Percentiles rank a stretch among this genome's conserved stretches.
phyloP scores from a whole-genome alignment of 129 eudicot species.

The Ambrosia artemisiifolia region DNA sequence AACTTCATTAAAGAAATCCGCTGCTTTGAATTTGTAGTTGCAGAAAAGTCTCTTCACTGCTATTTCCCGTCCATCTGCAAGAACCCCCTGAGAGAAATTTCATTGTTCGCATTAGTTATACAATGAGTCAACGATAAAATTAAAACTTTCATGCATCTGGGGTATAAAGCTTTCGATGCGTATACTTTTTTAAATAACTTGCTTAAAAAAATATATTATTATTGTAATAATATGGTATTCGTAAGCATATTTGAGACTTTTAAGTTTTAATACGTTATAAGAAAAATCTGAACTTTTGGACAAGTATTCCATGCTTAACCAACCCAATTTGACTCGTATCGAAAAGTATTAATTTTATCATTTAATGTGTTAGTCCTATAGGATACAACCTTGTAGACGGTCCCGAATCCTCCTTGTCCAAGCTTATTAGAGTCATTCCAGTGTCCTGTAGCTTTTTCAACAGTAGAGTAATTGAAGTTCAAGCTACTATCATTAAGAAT shows the following conservation, averaged over 20 bases:
- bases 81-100: constrained; percentile 49
- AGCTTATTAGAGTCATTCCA: constrained; percentile 69
- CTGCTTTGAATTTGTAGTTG: constrained; percentile 76
- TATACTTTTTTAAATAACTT: background rate
- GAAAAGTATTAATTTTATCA: too few relatives aligned
- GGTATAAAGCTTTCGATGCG: background rate
- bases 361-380: background rate
- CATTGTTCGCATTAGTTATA: background rate
- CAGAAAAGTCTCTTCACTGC: constrained; percentile 89
- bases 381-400: constrained; percentile 58
- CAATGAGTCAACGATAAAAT: background rate
- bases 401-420: constrained; percentile 75
- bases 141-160: background rate
- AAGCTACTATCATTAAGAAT: constrained; percentile 13
- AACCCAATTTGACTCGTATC: background rate
- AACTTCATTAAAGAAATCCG: constrained; percentile 78
- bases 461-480: constrained; percentile 59
- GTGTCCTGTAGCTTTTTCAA: constrained; percentile 57
- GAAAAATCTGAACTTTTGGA: background rate
- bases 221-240: background rate
- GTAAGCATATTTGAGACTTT: background rate
- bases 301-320: background rate
- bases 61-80: constrained; percentile 81
- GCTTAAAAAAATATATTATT: background rate
- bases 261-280: too few relatives aligned